Evolutionary conservation across 164 flowering plant genomes (phyloP).

Genomic region (Paratinospora sagittata): DNA sequence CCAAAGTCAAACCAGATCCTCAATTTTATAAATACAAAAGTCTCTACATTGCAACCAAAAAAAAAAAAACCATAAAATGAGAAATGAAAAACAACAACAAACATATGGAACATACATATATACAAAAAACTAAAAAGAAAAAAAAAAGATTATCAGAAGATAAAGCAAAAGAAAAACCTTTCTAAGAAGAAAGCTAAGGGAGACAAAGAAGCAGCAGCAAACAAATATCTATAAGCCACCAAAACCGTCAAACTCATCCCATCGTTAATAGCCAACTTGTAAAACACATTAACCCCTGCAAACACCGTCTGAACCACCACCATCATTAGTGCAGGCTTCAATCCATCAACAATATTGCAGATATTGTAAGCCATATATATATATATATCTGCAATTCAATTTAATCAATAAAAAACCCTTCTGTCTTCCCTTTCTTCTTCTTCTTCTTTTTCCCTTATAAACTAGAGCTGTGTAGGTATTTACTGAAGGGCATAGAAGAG

Average conservation of each 20-base stretch:
- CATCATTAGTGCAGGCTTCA: constrained; percentile 53
- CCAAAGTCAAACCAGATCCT: too few relatives aligned
- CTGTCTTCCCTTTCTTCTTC: too few relatives aligned
- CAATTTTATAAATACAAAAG: too few relatives aligned
- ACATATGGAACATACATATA: neutral
- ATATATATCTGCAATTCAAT: neutral
- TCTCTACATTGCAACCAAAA: too few relatives aligned
- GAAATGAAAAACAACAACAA: neutral
- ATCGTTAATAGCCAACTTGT: constrained; percentile 43
- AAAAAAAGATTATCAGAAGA: too few relatives aligned
- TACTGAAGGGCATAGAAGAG: too few relatives aligned
- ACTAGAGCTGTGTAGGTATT: too few relatives aligned
- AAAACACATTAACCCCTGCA: constrained; percentile 44
- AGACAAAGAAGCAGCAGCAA: constrained; percentile 40
- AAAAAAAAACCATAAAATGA: too few relatives aligned
- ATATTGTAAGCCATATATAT: constrained; percentile 3
- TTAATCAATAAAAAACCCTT: too few relatives aligned
- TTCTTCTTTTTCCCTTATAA: too few relatives aligned
- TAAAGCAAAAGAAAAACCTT: constrained; percentile 30
- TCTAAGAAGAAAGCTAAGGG: constrained; percentile 60
- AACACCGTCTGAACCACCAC: constrained; percentile 34
- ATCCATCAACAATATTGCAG: constrained; percentile 24
- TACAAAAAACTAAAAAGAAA: neutral
- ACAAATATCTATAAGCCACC: constrained; percentile 55
- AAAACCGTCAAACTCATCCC: constrained; percentile 54